Base-by-base conservation (phyloP, 2,329 filamentous ascomycete species). In the Lasiodiplodia citricola region DNA sequence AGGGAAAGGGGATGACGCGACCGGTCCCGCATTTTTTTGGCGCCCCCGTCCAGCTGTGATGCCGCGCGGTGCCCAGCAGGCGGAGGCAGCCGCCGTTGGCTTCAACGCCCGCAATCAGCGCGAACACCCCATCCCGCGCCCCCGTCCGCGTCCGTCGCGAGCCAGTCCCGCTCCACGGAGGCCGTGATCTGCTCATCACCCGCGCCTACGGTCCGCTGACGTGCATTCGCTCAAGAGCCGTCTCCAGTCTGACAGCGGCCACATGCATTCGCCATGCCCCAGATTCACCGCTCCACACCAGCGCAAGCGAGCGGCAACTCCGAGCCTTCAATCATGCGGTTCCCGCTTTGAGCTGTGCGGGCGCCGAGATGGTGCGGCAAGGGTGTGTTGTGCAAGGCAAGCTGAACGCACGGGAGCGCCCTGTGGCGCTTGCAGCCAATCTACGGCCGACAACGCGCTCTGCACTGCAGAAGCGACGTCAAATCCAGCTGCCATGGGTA, bases 281-380 rank as follows among this genome's bases (percentile, higher is more conserved):
- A 56, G 52, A 55, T 44, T 66, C 25, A 47, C 63, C 52, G 63
- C 52, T 44, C 25, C 35, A 28, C 41, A 28, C 47, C n/a, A 5
- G 47, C 35, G 63, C 63, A 66, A 44, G 63, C 63, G 51, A 66
- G 63, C 63, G 63, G 63, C 63, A 56, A 44, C 51, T 66, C 63
- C 63, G 63, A 66, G 51, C 52, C 51, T 38, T 66, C 35, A 16
- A 21, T 23, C 44, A 21, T 38, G 60, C 60, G 60, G 28, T 64
- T 52, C 8, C 57, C 57, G 14, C 23, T 62, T 62, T 25, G 21
- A 35, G 57, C 56, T 8, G 31, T 35, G 31, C 31, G 31, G 31
- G 58, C 14, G 28, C 44, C 13, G 31, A 54, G n/a, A 37, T 47
- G 60, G 25, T 51, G 31, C 47, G 28, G 60, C 55, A 38, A 31